phyloP scores from a whole-genome alignment of 2,329 filamentous ascomycete genomes.

The Paecilomyces niveus region DNA sequence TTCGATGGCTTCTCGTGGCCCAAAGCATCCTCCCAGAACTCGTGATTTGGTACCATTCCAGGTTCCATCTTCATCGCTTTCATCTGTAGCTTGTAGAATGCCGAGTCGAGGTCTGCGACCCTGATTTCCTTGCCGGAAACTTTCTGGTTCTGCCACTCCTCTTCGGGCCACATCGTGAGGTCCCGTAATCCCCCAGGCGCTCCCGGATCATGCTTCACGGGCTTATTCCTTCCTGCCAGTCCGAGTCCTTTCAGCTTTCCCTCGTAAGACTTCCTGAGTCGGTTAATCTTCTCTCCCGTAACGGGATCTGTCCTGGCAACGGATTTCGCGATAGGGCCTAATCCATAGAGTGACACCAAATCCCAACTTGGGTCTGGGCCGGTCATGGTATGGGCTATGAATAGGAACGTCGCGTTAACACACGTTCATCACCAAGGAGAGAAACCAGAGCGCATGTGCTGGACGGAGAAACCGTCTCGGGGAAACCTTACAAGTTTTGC shows the following conservation, averaged over 20 bases:
- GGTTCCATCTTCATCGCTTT: constrained; percentile 43
- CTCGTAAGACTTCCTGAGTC: constrained; percentile 50
- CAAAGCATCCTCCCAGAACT: constrained; percentile 43
- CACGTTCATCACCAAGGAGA: constrained; percentile 22
- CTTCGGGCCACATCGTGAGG: constrained; percentile 42
- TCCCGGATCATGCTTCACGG: constrained; percentile 37
- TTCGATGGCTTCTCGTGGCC: constrained; percentile 41
- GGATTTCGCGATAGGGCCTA: constrained; percentile 49
- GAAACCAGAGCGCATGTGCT: constrained; percentile 14
- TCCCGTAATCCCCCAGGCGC: constrained; percentile 31
- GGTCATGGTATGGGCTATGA: constrained; percentile 41
- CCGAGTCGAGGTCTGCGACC: constrained; percentile 34
- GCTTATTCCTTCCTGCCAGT: constrained; percentile 42
- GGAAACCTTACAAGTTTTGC: constrained; percentile 44
- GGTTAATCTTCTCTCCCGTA: constrained; percentile 60
- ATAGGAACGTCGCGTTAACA: constrained; percentile 36
- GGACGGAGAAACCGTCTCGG: constrained; percentile 32
- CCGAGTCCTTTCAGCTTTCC: constrained; percentile 43
- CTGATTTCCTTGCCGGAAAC: constrained; percentile 41
- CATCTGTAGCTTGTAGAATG: constrained; percentile 33
- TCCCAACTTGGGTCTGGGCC: constrained; percentile 53
- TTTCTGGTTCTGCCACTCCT: constrained; percentile 46
- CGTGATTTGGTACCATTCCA: constrained; percentile 38
- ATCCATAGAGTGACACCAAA: constrained; percentile 52
- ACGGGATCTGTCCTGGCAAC: constrained; percentile 54